Evolutionary conservation across 352 stramenopile species (phyloP).

Genomic region (Pseudoperonospora humuli): DNA sequence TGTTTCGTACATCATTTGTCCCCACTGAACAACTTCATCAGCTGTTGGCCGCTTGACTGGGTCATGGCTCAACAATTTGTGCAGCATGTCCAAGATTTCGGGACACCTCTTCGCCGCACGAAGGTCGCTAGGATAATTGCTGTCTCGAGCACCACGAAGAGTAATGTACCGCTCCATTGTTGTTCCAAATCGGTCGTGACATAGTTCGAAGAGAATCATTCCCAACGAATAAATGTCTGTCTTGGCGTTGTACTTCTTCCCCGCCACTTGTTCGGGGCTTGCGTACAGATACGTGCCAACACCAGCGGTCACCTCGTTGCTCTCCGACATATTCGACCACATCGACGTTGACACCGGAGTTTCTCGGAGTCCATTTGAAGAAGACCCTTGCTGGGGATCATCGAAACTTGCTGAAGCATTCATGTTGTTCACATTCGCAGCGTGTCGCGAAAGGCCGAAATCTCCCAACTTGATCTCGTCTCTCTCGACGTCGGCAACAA

Average conservation of each 20-base stretch:
- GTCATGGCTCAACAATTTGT: conserved; percentile 47
- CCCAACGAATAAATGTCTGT: conserved; percentile 88
- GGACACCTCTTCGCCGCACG: conserved; percentile 43
- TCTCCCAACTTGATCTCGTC: conserved; percentile 87
- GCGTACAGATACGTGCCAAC: conserved; percentile 89
- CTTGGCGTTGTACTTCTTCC: conserved; percentile 88
- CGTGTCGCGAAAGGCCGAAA: conserved; percentile 83
- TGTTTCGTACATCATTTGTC: conserved; percentile 65
- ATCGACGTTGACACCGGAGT: conserved; percentile 39
- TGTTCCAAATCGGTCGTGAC: conserved; percentile 81
- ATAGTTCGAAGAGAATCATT: conserved; percentile 90
- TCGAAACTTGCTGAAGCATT: conserved; percentile 31
- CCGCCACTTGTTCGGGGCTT: conserved; percentile 84
- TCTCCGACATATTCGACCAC: conserved; percentile 71
- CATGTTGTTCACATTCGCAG: conserved; percentile 73
- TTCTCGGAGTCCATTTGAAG: conserved; percentile 19
- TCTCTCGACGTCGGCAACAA: conserved; percentile 78
- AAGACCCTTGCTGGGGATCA: conserved; percentile 21
- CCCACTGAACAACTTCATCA: conserved; percentile 67
- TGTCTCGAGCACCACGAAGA: conserved; percentile 64
- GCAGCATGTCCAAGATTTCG: conserved; percentile 65
- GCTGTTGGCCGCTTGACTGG: conserved; percentile 44
- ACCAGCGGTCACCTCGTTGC: conserved; percentile 74
- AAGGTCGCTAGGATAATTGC: conserved; percentile 51
- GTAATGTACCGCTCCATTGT: conserved; percentile 87